phyloP scores from a whole-genome alignment of 2,329 filamentous ascomycete species.

The Hymenoscyphus albidus region DNA sequence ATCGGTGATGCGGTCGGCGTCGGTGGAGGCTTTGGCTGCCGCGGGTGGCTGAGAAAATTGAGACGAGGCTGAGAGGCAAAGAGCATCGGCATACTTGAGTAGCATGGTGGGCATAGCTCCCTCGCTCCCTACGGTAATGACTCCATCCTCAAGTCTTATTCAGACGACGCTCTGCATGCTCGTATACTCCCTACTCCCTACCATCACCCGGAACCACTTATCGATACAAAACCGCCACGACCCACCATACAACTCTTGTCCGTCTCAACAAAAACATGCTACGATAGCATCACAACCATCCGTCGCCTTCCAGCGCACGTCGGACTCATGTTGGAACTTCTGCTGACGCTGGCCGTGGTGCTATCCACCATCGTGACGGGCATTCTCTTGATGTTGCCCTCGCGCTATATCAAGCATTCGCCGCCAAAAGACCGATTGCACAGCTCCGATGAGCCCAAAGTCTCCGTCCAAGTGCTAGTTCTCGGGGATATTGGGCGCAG shows the following conservation, averaged over 20 bases:
- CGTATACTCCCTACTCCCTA: background rate
- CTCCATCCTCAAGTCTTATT: background rate
- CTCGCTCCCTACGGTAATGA: background rate
- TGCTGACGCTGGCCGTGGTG: conserved; percentile 31
- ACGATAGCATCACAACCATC: background rate
- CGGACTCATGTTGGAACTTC: background rate
- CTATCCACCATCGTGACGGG: conserved; percentile 34
- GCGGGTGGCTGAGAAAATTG: too few species aligned
- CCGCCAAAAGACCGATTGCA: conserved; percentile 28
- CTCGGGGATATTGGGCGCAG: conserved; percentile 93
- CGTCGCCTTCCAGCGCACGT: background rate
- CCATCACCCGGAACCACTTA: background rate
- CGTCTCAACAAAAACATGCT: background rate
- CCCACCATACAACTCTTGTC: background rate
- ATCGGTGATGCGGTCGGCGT: too few species aligned
- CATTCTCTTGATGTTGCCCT: conserved; percentile 36
- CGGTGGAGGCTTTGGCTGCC: too few species aligned
- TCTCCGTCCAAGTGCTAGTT: conserved; percentile 76
- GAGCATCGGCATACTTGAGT: background rate
- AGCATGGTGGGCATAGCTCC: background rate
- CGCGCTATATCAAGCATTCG: conserved; percentile 38
- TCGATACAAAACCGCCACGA: background rate
- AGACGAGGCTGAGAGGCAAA: background rate
- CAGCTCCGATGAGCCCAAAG: conserved; percentile 36
- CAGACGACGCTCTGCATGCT: background rate